Percentiles rank a stretch among this genome's conserved stretches.
Evolutionary conservation across 148 eudicot species (phyloP).

Genomic region (Polygonum maritimum): DNA sequence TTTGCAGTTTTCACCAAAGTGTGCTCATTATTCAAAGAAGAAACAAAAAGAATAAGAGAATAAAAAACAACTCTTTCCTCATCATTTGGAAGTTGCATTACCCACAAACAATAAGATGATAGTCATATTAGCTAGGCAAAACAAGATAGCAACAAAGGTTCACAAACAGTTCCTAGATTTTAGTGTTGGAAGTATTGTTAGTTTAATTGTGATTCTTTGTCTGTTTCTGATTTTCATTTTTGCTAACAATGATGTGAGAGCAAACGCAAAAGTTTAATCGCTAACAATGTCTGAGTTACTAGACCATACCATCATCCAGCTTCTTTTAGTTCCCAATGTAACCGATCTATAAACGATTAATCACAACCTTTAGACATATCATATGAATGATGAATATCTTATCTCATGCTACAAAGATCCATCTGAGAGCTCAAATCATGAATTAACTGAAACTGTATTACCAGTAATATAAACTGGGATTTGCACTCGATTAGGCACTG

Average conservation of each 20-base stretch:
- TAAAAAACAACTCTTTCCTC: constrained; percentile 44
- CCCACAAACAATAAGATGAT: background rate
- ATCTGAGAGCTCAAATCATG: background rate
- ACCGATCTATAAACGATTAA: too few species aligned
- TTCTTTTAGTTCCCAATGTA: background rate
- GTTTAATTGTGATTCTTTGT: background rate
- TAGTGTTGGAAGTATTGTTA: background rate
- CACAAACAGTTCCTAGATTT: background rate
- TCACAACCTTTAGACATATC: background rate
- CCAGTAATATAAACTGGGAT: background rate
- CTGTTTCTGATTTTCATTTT: background rate
- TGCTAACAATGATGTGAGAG: too few species aligned
- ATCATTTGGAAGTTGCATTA: background rate
- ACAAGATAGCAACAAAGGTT: background rate
- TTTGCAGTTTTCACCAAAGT: too few species aligned
- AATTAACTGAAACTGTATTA: background rate
- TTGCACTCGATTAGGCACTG: background rate
- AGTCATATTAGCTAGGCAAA: too few species aligned
- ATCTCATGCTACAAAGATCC: background rate
- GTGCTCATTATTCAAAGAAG: too few species aligned
- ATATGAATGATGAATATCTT: background rate
- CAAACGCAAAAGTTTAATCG: too few species aligned
- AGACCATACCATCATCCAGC: background rate
- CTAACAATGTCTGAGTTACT: background rate
- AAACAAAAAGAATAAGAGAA: too few species aligned